phyloP scores from a whole-genome alignment of 352 stramenopile genomes.

The Globisporangium splendens region DNA sequence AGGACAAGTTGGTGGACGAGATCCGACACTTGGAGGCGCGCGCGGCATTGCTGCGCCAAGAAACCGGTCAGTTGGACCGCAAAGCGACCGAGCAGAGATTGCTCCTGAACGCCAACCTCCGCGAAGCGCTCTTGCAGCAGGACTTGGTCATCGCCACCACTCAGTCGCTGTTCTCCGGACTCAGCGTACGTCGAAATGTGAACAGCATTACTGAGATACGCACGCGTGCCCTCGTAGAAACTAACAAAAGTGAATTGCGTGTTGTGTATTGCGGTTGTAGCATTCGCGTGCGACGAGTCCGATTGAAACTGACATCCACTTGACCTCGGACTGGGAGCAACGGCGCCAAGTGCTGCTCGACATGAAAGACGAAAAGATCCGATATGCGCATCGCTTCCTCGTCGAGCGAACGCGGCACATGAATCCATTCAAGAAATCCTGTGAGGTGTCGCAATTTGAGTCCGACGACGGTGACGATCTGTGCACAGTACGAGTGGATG shows the following conservation, averaged over 20 bases:
- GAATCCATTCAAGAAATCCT: conserved; percentile 23
- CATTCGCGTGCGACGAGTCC: conserved; percentile 5
- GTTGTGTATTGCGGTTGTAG: background rate
- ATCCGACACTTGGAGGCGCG: conserved; percentile 6
- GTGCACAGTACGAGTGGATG: conserved; percentile 40
- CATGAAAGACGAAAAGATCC: conserved; percentile 27
- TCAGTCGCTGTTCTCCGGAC: conserved; percentile 5
- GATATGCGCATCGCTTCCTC: conserved; percentile 28
- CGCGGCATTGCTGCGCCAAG: conserved; percentile 9
- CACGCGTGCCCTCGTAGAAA: too few relatives aligned
- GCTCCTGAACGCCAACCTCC: conserved; percentile 2
- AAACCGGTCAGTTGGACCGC: conserved; percentile 1
- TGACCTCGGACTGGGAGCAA: conserved; percentile 20
- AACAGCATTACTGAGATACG: background rate
- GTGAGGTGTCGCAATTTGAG: conserved; percentile 41
- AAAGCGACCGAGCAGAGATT: background rate
- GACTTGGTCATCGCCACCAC: conserved; percentile 10
- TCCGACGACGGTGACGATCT: conserved; percentile 38
- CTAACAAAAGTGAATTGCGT: background rate
- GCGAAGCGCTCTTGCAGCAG: conserved; percentile 11
- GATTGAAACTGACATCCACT: conserved; percentile 8
- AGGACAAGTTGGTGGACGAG: conserved; percentile 10
- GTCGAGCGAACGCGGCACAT: conserved; percentile 25
- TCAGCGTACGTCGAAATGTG: conserved; percentile 9
- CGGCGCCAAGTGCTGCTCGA: conserved; percentile 24